A percentile compares a stretch with the other conserved stretches of the same genome.
Conservation (phyloP, 768 basidiomycete genomes). For the Agrocybe chaxingu region DNA sequence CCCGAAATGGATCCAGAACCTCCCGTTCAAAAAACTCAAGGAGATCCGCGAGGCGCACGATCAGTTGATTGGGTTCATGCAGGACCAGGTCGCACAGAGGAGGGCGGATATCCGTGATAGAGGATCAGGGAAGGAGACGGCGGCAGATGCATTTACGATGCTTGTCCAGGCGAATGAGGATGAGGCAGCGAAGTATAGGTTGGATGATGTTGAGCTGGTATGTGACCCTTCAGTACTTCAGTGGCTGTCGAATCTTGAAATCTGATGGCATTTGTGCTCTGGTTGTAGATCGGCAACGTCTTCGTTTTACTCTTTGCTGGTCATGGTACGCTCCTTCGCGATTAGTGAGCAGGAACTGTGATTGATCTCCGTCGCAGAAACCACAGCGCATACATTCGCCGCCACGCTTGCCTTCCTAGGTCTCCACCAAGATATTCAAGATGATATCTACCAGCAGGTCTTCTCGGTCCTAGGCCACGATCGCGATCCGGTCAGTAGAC, state of each 20-base stretch:
- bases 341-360: background rate
- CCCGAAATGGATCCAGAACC: conserved; percentile 35
- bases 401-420: conserved; percentile 42
- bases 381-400: conserved; percentile 42
- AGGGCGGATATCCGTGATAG: conserved; percentile 21
- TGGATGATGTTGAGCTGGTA: conserved; percentile 40
- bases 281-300: conserved; percentile 46
- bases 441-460: conserved; percentile 42
- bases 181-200: conserved; percentile 33
- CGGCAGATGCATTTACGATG: conserved; percentile 13
- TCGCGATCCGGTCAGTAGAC: too few species aligned
- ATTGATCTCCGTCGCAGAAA: conserved; percentile 30
- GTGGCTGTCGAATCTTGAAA: background rate
- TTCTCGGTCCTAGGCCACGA: conserved; percentile 22
- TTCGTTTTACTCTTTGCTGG: conserved; percentile 56
- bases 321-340: conserved; percentile 37
- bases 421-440: conserved; percentile 40
- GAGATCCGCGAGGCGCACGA: conserved; percentile 23
- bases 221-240: conserved; percentile 2
- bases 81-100: conserved; percentile 27
- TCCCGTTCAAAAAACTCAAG: conserved; percentile 33
- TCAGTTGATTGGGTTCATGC: conserved; percentile 34
- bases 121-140: too few species aligned
- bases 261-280: background rate
- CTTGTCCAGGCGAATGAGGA: conserved; percentile 45